phyloP scores from a whole-genome alignment of 1,139 yeast genomes.

The Debaryomyces singareniensis region DNA sequence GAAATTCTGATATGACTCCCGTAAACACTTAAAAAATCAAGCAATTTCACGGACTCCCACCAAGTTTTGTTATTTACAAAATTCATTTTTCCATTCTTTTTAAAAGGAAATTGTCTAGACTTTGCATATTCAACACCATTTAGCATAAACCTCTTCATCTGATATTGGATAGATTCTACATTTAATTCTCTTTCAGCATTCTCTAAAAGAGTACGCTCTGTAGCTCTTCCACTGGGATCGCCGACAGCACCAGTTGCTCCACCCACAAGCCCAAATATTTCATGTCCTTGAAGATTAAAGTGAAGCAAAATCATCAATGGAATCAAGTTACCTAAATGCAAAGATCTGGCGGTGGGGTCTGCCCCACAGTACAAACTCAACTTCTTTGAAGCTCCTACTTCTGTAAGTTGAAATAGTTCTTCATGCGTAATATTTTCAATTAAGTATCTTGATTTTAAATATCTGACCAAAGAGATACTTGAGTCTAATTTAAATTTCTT shows the following conservation, averaged over 20 bases:
- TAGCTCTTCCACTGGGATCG: constrained; percentile 88
- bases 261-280: constrained; percentile 77
- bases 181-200: constrained; percentile 49
- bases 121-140: constrained; percentile 60
- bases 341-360: constrained; percentile 87
- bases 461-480: constrained; percentile 35
- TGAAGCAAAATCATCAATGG: constrained; percentile 84
- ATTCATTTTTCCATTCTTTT: constrained; percentile 30
- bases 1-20: constrained; percentile 80
- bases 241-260: constrained; percentile 99
- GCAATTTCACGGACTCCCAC: constrained; percentile 77
- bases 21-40: constrained; percentile 68
- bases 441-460: constrained; percentile 40
- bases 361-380: constrained; percentile 86
- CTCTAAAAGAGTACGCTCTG: constrained; percentile 63
- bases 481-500: constrained; percentile 25
- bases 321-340: constrained; percentile 84
- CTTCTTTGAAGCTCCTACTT: constrained; percentile 21
- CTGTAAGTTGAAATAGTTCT: constrained; percentile 33
- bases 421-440: constrained; percentile 46
- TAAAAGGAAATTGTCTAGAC: constrained; percentile 43
- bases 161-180: constrained; percentile 53
- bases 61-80: constrained; percentile 67
- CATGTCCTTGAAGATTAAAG: constrained; percentile 79
- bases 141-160: constrained; percentile 53